Base-by-base conservation (phyloP, 768 basidiomycete genomes). In the Boletus reticuloceps region DNA sequence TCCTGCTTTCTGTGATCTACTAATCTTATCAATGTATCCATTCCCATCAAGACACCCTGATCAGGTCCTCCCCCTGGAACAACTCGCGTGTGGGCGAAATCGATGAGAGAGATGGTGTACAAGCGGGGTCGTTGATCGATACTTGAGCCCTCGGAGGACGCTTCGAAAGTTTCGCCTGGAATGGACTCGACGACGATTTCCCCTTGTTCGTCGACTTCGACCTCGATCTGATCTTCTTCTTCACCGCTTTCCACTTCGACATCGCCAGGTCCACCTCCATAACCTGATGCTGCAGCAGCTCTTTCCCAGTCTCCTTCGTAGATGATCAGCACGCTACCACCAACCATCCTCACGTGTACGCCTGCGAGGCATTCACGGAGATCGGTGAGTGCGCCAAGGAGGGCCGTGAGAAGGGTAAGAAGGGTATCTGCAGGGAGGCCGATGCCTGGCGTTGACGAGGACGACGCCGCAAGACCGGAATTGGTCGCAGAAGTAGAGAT, bases 11-110 rank as follows among this genome's bases (percentile, higher is more conserved):
- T 74, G 10, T 73, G 82, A 55, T 85, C 79, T 49, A 96, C 62
- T 53, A 97, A 68, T 6, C 60, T 62, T 29, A 88, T 68, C 38
- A 89, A 68, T 0, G 86, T 94, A 49, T 84, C 74, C 54, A 98
- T 60, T 5, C 94, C 96, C 34, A 74, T 69, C 58, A 96, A 68
- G 17, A 95, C 84, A 0, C 96, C 89, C 38, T 79, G 71, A 67
- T 98, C 95, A 2, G 85, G 84, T 5, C 94, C 95, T 62, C 83
- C 63, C 0, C 88, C 91, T 0, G 83, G 80, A 8, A 72, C 77
- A 13, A 89, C 58, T 22, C 80, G 74, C 3, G 94, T 88, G 69
- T 98, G 96, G 8, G 94, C 95, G 69, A 99, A 98, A 74, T 99
- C 96, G 60, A 98, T 98, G 59, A 97, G 73, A 60, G 86, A 87